Evolutionary conservation across 108 stramenopile species (phyloP).

Genomic region (Aurantiochytrium sp.): DNA sequence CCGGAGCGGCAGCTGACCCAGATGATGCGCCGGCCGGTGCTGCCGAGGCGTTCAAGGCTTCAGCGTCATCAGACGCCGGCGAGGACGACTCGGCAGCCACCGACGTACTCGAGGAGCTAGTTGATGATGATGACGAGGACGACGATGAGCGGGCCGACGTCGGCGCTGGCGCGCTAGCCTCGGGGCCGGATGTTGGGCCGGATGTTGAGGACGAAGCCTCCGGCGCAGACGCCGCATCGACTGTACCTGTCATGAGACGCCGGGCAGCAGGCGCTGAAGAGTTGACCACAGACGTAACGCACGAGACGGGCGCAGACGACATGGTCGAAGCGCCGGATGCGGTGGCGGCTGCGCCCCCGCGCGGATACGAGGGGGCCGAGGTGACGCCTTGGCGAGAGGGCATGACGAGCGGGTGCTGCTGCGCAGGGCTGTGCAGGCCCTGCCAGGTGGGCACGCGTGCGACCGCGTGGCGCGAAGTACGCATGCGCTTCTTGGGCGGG

Average conservation of each 20-base stretch:
- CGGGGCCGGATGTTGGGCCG: neutral
- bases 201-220: no score
- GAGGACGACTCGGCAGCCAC: no score
- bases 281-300: neutral
- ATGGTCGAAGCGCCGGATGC: neutral
- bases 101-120: no score
- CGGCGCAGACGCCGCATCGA: no score
- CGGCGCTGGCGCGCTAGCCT: neutral
- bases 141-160: neutral
- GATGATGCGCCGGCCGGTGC: no score
- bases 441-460: neutral
- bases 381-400: neutral
- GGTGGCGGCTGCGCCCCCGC: neutral
- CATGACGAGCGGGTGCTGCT: neutral
- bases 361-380: neutral
- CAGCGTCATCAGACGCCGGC: no score
- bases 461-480: neutral
- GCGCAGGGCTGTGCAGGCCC: neutral
- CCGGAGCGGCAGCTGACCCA: no score
- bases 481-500: neutral
- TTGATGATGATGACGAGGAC: neutral
- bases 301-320: neutral
- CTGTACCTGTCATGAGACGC: no score
- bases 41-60: no score
- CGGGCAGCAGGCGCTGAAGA: no score